These are phyloP conservation scores for Phlebiopsis gigantea DNA, from an alignment of 768 basidiomycete genomes.

Conservation along the genomic window DNA sequence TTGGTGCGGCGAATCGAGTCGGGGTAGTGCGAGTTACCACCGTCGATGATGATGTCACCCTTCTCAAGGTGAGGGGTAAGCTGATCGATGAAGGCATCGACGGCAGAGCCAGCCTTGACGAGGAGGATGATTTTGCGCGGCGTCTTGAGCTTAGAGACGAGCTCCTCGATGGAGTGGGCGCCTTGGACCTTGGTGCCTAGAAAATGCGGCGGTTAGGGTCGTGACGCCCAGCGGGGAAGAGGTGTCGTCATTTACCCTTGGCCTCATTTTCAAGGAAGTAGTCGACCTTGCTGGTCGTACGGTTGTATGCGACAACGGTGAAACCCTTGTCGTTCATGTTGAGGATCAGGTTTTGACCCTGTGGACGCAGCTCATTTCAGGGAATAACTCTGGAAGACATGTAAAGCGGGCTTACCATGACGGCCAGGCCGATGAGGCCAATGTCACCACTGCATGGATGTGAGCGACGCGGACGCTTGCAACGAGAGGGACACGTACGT, in stretches of 20 bases:
- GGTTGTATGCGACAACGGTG: conserved; percentile 95
- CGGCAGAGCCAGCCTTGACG: conserved; percentile 95
- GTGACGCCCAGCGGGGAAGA: conserved; percentile 13
- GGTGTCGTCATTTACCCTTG: conserved; percentile 60
- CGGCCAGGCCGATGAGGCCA: conserved; percentile 96
- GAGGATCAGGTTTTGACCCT: conserved; percentile 96
- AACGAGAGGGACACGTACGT: conserved; percentile 35
- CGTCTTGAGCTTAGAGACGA: conserved; percentile 85
- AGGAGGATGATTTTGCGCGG: conserved; percentile 98
- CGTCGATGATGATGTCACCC: conserved; percentile 99
- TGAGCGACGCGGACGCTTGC: conserved; percentile 26
- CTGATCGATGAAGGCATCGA: conserved; percentile 91
- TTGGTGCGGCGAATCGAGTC: conserved; percentile 93
- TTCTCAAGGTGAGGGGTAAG: conserved; percentile 85
- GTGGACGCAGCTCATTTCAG: conserved; percentile 7
- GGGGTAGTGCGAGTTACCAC: conserved; percentile 98
- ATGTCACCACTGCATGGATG: conserved; percentile 76
- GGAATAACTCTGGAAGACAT: conserved; percentile 15
- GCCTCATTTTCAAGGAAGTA: conserved; percentile 94
- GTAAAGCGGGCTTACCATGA: conserved; percentile 67
- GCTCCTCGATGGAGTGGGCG: conserved; percentile 90
- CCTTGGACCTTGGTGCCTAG: conserved; percentile 93
- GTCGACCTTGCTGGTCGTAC: conserved; percentile 95
- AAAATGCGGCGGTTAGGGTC: conserved; percentile 18
- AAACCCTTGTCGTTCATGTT: conserved; percentile 99